A percentile compares a stretch with the other conserved stretches of the same genome.
phyloP scores from a whole-genome alignment of 768 basidiomycete genomes.

The Postia placenta region DNA sequence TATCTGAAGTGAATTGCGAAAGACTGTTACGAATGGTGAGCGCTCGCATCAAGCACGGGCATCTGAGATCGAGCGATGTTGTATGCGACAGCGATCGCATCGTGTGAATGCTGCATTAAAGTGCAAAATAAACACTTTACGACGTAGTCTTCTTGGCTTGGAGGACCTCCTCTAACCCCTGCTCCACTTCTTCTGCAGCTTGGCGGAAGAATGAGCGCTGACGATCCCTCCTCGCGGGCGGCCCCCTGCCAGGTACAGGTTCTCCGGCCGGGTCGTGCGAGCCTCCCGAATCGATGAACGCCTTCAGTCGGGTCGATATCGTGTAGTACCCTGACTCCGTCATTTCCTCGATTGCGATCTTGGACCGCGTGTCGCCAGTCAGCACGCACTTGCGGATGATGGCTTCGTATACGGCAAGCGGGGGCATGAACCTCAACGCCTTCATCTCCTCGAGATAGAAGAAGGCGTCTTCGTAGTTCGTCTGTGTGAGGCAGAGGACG shows the following conservation, averaged over 20 bases:
- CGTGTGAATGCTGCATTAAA: too few relatives aligned
- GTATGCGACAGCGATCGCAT: too few relatives aligned
- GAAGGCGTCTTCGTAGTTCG: constrained; percentile 80
- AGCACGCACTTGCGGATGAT: constrained; percentile 54
- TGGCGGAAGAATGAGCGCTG: background rate
- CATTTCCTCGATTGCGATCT: constrained; percentile 69
- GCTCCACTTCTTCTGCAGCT: background rate
- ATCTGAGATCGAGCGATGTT: too few relatives aligned
- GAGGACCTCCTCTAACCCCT: background rate
- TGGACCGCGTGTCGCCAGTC: constrained; percentile 54
- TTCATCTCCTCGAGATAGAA: constrained; percentile 90
- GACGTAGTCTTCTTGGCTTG: too few relatives aligned
- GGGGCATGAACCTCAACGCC: constrained; percentile 47
- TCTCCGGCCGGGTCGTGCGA: constrained; percentile 1
- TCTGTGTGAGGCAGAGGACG: constrained; percentile 61
- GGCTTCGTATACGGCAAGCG: constrained; percentile 47
- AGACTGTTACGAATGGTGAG: too few relatives aligned
- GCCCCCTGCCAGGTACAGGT: too few relatives aligned
- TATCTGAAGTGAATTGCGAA: too few relatives aligned
- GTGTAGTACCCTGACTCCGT: constrained; percentile 52
- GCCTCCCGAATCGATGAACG: constrained; percentile 28
- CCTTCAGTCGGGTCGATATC: constrained; percentile 25
- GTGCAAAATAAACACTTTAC: too few relatives aligned
- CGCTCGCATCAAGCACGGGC: too few relatives aligned
- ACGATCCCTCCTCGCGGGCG: background rate